Evolutionary conservation across 768 basidiomycete genomes (phyloP).

Genomic region (Trametes coccinea): DNA sequence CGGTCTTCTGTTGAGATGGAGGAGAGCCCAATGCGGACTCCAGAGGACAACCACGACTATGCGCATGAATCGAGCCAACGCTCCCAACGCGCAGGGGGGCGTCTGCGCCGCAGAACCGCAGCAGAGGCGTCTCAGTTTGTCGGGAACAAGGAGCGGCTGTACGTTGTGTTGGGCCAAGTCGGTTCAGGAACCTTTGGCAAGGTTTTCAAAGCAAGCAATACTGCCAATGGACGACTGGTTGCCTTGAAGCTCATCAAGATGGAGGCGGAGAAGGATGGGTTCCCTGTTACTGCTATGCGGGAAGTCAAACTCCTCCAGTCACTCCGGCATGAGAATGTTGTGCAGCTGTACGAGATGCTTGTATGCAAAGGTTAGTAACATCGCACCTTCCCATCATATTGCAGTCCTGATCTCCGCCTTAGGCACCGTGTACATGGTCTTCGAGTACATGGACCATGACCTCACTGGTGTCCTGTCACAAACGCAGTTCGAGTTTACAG

Average conservation of each 20-base stretch:
- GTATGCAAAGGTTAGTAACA: conserved; percentile 80
- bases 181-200: conserved; percentile 99
- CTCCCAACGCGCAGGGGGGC: conserved; percentile 5
- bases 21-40: conserved; percentile 1
- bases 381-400: background rate
- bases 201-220: conserved; percentile 93
- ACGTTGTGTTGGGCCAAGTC: conserved; percentile 87
- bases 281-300: conserved; percentile 98
- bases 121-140: background rate
- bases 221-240: conserved; percentile 70
- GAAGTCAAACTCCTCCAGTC: conserved; percentile 98
- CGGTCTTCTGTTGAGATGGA: conserved; percentile 12
- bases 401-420: conserved; percentile 6
- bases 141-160: conserved; percentile 53
- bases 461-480: conserved; percentile 93
- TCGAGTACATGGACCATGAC: conserved; percentile 99
- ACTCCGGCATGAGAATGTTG: conserved; percentile 85
- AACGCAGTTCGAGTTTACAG: conserved; percentile 79
- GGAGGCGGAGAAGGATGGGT: conserved; percentile 97
- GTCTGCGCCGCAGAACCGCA: conserved; percentile 6
- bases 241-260: conserved; percentile 96
- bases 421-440: conserved; percentile 99
- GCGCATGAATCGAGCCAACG: background rate
- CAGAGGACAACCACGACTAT: background rate
- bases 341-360: conserved; percentile 96